These are phyloP conservation scores for Crepidotus variabilis DNA, from an alignment of 768 basidiomycete species.

Conservation along the genomic window DNA sequence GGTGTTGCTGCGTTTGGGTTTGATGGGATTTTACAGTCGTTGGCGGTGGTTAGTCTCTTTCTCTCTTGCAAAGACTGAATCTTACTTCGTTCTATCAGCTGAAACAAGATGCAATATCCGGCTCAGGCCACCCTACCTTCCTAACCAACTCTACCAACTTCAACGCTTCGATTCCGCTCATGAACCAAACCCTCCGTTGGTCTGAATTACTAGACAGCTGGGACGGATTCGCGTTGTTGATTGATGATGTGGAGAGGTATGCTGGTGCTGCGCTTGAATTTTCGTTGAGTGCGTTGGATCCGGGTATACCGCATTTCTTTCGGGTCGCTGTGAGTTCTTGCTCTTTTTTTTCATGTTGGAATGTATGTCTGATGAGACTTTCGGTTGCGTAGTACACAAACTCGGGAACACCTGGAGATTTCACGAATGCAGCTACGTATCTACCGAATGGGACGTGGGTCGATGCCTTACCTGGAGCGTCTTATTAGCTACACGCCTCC, in stretches of 20 bases:
- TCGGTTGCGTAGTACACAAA: conserved; percentile 40
- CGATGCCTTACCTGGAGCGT: conserved; percentile 67
- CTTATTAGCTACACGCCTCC: conserved; percentile 22
- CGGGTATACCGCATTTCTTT: conserved; percentile 70
- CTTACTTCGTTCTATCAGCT: too few relatives aligned
- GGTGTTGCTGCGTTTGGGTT: conserved; percentile 79
- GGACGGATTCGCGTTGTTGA: conserved; percentile 75
- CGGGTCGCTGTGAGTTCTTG: conserved; percentile 62
- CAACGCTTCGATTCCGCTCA: conserved; percentile 49
- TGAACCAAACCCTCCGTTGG: conserved; percentile 59
- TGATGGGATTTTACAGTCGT: conserved; percentile 75
- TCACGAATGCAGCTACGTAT: conserved; percentile 72
- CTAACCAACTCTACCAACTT: conserved; percentile 72
- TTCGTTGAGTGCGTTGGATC: conserved; percentile 59
- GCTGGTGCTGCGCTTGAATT: conserved; percentile 68
- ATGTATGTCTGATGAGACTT: conserved; percentile 3
- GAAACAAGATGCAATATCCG: conserved; percentile 70
- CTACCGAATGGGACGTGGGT: conserved; percentile 84
- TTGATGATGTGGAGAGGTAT: conserved; percentile 86
- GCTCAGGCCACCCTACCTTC: conserved; percentile 67
- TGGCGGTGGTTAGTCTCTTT: conserved; percentile 50
- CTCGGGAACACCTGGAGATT: conserved; percentile 57
- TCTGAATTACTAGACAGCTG: conserved; percentile 47
- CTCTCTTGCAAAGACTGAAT: too few relatives aligned
- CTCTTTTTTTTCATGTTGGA: conserved; percentile 1